Base-by-base conservation (phyloP, 495 filamentous ascomycete genomes). In the Tuber melanosporum region DNA sequence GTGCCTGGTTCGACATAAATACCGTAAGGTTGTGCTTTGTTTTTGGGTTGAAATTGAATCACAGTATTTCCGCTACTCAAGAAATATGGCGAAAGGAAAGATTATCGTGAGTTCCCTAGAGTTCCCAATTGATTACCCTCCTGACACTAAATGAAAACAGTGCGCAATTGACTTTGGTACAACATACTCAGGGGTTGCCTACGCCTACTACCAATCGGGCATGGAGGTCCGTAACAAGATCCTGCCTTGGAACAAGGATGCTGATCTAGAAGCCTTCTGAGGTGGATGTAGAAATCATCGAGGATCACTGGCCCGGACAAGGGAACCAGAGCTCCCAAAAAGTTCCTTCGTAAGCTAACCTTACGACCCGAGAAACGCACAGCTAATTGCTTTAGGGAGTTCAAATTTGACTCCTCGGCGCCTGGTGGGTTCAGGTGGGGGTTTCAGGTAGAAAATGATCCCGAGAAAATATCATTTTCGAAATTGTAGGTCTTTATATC, bases 341-440 rank as follows among this genome's bases (percentile, higher is more conserved):
- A 32, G 52, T 62, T 62, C 52, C 52, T 62, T 62, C 52, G 52
- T 62, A 62, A 26, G 52, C 12, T 32, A 15, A 1, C n/a, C 12
- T 26, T 32, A 32, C 52, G 15, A 12, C 52, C n/a, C 32, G 6
- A 62, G 52, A 62, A 62, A n/a, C n/a, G 4, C 10, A 62, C 32
- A 32, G 10, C n/a, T 62, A 62, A 62, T 32, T 62, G 52, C 52
- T 32, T 32, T 15, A 62, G 52, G n/a, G 78, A 80, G 46, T 71
- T 80, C 71, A 73, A 41, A 44, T 80, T 79, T 42, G 77, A 80
- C 43, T 26, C 43, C 17, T 62, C 44, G 6, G 78, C 77, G 12
- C 78, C 78, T n/a, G 62, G 36, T 19, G 78, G 77, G 66, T 80
- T 73, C 46, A 73, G 66, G 32, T 80, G 78, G 78, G 78, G 78